These are phyloP conservation scores for Raffaelea albimanens DNA, from an alignment of 2,329 filamentous ascomycete genomes.

Conservation along the genomic window DNA sequence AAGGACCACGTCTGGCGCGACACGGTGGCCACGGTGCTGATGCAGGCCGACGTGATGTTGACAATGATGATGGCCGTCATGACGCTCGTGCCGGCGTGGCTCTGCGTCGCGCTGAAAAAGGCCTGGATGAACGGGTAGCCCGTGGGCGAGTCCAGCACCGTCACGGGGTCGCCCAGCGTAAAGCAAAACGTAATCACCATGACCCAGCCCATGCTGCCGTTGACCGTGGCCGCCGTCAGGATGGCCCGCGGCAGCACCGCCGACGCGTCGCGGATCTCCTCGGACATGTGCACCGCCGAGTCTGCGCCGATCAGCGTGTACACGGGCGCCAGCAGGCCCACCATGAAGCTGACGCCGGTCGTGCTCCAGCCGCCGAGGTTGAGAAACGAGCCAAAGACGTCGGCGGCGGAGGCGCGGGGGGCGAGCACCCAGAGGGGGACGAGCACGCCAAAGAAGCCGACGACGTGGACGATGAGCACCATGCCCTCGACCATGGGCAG, in stretches of 20 bases:
- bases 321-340: slow-evolving; percentile 32
- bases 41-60: slow-evolving; percentile 36
- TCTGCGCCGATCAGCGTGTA: slow-evolving; percentile 26
- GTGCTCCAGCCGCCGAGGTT: slow-evolving; percentile 39
- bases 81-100: slow-evolving; percentile 34
- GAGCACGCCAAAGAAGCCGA: slow-evolving; percentile 29
- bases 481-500: slow-evolving; percentile 41
- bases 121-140: slow-evolving; percentile 51
- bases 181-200: slow-evolving; percentile 29
- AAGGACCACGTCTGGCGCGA: slow-evolving; percentile 40
- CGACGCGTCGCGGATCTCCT: slow-evolving; percentile 28
- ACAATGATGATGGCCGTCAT: slow-evolving; percentile 41
- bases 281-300: slow-evolving; percentile 25
- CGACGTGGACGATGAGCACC: slow-evolving; percentile 38
- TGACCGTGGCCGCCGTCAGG: slow-evolving; percentile 23
- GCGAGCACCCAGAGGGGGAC: slow-evolving; percentile 19
- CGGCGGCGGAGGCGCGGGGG: slow-evolving; percentile 11
- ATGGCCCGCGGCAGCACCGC: slow-evolving; percentile 26
- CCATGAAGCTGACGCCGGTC: slow-evolving; percentile 34
- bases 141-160: slow-evolving; percentile 25
- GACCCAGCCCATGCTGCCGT: slow-evolving; percentile 24
- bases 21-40: slow-evolving; percentile 46
- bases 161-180: slow-evolving; percentile 20
- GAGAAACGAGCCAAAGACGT: slow-evolving; percentile 35
- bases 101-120: slow-evolving; percentile 41